Percentiles rank a stretch among this genome's conserved stretches.
Evolutionary conservation across 225 moss, liverwort and hornwort species (phyloP).

Genomic region (Lunularia cruciata): DNA sequence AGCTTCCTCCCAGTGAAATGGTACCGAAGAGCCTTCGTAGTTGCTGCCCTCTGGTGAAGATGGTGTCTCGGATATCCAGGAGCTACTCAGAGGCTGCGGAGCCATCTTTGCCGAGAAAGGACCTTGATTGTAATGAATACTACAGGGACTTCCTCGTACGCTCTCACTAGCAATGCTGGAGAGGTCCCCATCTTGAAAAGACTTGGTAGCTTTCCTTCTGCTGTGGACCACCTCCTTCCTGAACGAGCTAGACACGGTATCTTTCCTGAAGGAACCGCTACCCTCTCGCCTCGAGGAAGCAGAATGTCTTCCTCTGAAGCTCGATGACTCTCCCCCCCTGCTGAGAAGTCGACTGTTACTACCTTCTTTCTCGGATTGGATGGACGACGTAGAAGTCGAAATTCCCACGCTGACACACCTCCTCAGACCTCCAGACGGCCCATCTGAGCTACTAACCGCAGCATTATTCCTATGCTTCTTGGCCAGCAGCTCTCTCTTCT

Average conservation of each 20-base stretch:
- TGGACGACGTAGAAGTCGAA: slow-evolving; percentile 25
- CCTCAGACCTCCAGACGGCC: neutral
- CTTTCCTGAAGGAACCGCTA: slow-evolving; percentile 36
- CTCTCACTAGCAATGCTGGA: slow-evolving; percentile 49
- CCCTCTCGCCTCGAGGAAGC: slow-evolving; percentile 25
- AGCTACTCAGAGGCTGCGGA: slow-evolving; percentile 9
- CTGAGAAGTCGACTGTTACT: slow-evolving; percentile 42
- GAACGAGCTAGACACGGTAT: slow-evolving; percentile 43
- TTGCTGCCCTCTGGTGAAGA: slow-evolving; percentile 36
- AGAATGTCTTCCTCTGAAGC: slow-evolving; percentile 39
- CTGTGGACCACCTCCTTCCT: slow-evolving; percentile 27
- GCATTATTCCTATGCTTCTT: slow-evolving; percentile 2
- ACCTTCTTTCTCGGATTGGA: slow-evolving; percentile 43
- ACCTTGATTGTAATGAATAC: slow-evolving; percentile 39
- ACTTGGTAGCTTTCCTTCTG: slow-evolving; percentile 33
- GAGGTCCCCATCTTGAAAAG: slow-evolving; percentile 38
- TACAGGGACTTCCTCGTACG: slow-evolving; percentile 40
- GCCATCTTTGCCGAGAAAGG: slow-evolving; percentile 31
- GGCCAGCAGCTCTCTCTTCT: slow-evolving; percentile 4
- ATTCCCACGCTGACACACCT: neutral
- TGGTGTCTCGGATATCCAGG: slow-evolving; percentile 32
- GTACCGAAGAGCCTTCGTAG: slow-evolving; percentile 46
- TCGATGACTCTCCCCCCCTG: slow-evolving; percentile 48
- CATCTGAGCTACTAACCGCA: neutral
- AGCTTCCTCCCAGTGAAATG: slow-evolving; percentile 76